These are phyloP conservation scores for Gremmenia infestans DNA, from an alignment of 2,329 filamentous ascomycete species.

Conservation along the genomic window DNA sequence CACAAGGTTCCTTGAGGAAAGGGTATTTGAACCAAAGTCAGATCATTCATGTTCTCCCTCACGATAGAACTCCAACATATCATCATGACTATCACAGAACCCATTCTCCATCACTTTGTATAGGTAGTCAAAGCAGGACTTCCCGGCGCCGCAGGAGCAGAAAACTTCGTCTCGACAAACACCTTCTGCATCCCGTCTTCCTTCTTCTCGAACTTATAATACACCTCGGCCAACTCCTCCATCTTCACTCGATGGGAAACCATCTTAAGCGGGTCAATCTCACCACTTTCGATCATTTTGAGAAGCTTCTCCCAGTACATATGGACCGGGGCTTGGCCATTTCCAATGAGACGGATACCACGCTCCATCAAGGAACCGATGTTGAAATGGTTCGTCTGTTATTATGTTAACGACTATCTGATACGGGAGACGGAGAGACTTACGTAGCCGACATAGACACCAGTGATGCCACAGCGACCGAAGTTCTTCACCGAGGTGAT, in stretches of 20 bases:
- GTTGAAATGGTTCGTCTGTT: slow-evolving; percentile 26
- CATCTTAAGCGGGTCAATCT: slow-evolving; percentile 75
- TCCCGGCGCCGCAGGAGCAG: slow-evolving; percentile 40
- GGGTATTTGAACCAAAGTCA: too few relatives aligned
- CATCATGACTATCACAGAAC: too few relatives aligned
- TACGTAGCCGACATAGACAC: slow-evolving; percentile 58
- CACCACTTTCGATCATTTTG: slow-evolving; percentile 57
- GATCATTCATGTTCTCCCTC: too few relatives aligned
- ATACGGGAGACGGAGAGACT: slow-evolving; percentile 24
- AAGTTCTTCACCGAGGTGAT: slow-evolving; percentile 67
- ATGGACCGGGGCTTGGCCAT: slow-evolving; percentile 68
- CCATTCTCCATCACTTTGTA: slow-evolving; percentile 11
- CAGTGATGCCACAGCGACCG: slow-evolving; percentile 72
- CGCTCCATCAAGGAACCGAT: slow-evolving; percentile 72
- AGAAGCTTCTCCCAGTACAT: slow-evolving; percentile 81
- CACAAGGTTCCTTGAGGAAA: too few relatives aligned
- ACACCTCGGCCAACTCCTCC: slow-evolving; percentile 66
- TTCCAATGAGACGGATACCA: slow-evolving; percentile 71
- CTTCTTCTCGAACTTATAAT: slow-evolving; percentile 54
- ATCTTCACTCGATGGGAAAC: slow-evolving; percentile 71
- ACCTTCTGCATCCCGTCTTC: slow-evolving; percentile 78
- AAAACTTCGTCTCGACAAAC: slow-evolving; percentile 58
- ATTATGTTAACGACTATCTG: neutral
- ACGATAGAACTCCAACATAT: too few relatives aligned
- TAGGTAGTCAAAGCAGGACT: slow-evolving; percentile 42